Base-by-base conservation (phyloP, 352 stramenopile genomes). In the Hyaloperonospora brassicae region DNA sequence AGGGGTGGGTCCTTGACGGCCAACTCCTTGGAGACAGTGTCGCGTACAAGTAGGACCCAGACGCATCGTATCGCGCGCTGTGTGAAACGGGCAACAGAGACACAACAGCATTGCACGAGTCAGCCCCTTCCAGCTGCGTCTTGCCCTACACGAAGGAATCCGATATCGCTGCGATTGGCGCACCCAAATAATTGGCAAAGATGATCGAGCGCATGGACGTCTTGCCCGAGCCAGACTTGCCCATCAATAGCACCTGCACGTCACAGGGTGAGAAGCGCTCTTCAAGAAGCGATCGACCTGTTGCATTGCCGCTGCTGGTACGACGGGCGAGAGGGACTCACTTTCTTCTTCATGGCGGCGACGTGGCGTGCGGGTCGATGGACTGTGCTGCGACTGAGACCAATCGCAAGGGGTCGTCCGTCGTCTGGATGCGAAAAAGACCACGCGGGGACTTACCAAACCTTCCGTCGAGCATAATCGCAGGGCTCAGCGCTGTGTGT, bases 121-220 rank as follows among this genome's bases (percentile, higher is more conserved):
- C n/a, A n/a, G n/a, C n/a, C n/a, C n/a, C n/a, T n/a, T n/a, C n/a
- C n/a, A n/a, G n/a, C n/a, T n/a, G n/a, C n/a, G n/a, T n/a, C n/a
- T n/a, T n/a, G n/a, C n/a, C n/a, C n/a, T n/a, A n/a, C n/a, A n/a
- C n/a, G n/a, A n/a, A n/a, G n/a, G n/a, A n/a, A n/a, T n/a, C n/a
- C n/a, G n/a, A n/a, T n/a, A 31, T 31, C 27, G 7, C 27, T 31
- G 3, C 27, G 7, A 31, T 8, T 3, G 25, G 9, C 13, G 36
- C 65, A 94, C 79, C 95, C 52, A 98, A 68, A 73, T 99, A 99
- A 79, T 99, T 99, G 59, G 97, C 97, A 70, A 99, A 99, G 67
- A 99, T 99, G 61, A 99, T 99, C 47, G 90, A 98, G 52, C 97
- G 74, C 97, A 99, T 99, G 50, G 96, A 99, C 48, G 96, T 99